phyloP scores from a whole-genome alignment of 2,329 filamentous ascomycete genomes.

The Aureobasidium pullulans region DNA sequence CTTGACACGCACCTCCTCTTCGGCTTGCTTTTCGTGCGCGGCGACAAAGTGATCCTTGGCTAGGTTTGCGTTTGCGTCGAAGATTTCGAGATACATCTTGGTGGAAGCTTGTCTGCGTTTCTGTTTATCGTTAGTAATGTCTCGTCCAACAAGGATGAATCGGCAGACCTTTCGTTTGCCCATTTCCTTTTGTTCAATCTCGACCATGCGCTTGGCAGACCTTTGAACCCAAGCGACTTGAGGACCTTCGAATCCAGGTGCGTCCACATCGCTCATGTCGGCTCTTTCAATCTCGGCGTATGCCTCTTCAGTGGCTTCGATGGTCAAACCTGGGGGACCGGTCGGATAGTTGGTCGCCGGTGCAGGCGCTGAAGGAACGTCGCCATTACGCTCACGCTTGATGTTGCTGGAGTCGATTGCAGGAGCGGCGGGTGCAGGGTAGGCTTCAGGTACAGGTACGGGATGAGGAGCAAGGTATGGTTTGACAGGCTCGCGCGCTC shows the following conservation, averaged over 20 bases:
- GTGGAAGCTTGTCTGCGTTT: conserved; percentile 51
- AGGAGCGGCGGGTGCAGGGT: neutral
- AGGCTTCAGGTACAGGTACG: neutral
- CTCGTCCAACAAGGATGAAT: neutral
- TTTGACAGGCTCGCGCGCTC: conserved; percentile 3
- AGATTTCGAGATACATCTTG: conserved; percentile 49
- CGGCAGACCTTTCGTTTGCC: conserved; percentile 55
- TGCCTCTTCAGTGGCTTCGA: conserved; percentile 50
- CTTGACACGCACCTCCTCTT: conserved; percentile 79
- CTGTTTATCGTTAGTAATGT: conserved; percentile 33
- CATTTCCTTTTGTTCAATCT: conserved; percentile 57
- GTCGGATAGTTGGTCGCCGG: conserved; percentile 20
- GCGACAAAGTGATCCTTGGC: conserved; percentile 72
- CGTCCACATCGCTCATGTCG: conserved; percentile 54
- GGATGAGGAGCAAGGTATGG: conserved; percentile 4
- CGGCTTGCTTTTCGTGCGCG: conserved; percentile 69
- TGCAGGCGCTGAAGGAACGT: neutral
- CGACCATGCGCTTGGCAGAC: conserved; percentile 59
- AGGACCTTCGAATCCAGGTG: conserved; percentile 43
- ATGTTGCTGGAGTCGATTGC: neutral
- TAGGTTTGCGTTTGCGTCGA: conserved; percentile 60
- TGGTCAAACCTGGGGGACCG: conserved; percentile 29
- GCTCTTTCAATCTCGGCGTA: conserved; percentile 49
- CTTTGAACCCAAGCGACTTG: conserved; percentile 47
- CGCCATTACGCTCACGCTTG: conserved; percentile 9